A percentile compares a stretch with the other conserved stretches of the same genome.
These are phyloP conservation scores for Hyaloperonospora arabidopsidis DNA, from an alignment of 352 stramenopile genomes.

Conservation along the genomic window DNA sequence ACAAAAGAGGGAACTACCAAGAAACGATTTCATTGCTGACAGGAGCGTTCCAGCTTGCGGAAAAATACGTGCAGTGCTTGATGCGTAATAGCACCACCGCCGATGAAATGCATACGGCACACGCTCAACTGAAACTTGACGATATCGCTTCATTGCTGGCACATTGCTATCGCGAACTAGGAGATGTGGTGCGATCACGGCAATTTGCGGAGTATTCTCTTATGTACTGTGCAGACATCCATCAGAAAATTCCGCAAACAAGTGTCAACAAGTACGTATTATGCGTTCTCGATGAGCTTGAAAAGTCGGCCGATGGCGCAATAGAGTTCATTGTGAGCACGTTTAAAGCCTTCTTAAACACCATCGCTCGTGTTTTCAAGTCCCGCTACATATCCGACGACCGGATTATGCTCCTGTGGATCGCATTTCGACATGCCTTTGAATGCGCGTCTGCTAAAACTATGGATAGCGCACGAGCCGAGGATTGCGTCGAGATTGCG, in stretches of 20 bases:
- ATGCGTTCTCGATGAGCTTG: constrained; percentile 38
- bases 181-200: constrained; percentile 25
- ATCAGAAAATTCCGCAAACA: constrained; percentile 19
- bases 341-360: constrained; percentile 35
- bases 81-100: constrained; percentile 37
- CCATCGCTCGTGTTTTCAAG: constrained; percentile 28
- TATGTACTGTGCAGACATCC: constrained; percentile 39
- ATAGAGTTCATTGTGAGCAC: constrained; percentile 7
- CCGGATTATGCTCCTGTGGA: constrained; percentile 23
- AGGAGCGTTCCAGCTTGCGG: constrained; percentile 38
- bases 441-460: constrained; percentile 21
- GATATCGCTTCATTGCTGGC: constrained; percentile 49
- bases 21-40: constrained; percentile 37
- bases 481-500: not conserved
- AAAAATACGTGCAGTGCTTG: constrained; percentile 58
- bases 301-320: not conserved
- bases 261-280: constrained; percentile 45
- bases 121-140: constrained; percentile 50
- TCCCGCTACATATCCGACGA: constrained; percentile 23
- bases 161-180: constrained; percentile 43
- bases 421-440: constrained; percentile 30
- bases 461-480: constrained; percentile 20
- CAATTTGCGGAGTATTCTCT: constrained; percentile 41
- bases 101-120: constrained; percentile 30
- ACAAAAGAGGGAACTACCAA: constrained; percentile 36